Conservation (phyloP, 2,329 filamentous ascomycete genomes). For the Didymella sp. region DNA sequence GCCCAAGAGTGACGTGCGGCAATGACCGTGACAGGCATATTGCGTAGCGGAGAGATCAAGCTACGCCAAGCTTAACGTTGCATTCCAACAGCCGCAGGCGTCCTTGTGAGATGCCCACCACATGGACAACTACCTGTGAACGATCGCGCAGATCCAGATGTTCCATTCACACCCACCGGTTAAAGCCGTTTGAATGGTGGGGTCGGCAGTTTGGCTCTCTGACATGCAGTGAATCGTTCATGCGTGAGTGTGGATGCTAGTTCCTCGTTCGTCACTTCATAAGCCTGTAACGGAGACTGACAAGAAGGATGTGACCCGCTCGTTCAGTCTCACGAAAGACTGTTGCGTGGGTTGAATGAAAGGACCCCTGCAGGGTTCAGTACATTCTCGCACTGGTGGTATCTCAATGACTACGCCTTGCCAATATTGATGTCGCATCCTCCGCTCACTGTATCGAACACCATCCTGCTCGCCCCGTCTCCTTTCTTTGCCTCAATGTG, state of each 20-base stretch:
- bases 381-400: background rate
- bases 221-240: conserved; percentile 2
- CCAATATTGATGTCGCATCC: conserved; percentile 44
- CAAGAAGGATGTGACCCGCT: background rate
- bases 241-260: background rate
- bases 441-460: conserved; percentile 45
- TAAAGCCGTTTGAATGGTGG: background rate
- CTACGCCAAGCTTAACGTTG: conserved; percentile 7
- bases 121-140: conserved; percentile 15
- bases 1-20: conserved; percentile 14
- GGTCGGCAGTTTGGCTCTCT: conserved; percentile 1
- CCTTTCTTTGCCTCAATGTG: conserved; percentile 52
- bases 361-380: background rate
- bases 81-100: background rate
- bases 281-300: background rate
- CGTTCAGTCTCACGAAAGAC: background rate
- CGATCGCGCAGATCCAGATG: background rate
- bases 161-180: background rate
- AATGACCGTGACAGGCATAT: conserved; percentile 20
- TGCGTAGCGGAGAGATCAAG: conserved; percentile 4
- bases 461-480: conserved; percentile 41
- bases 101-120: background rate
- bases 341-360: background rate
- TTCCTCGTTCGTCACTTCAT: background rate
- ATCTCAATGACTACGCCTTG: conserved; percentile 4